These are phyloP conservation scores for Trametes hirsuta DNA, from an alignment of 1,284 basidiomycete genomes.

Conservation along the genomic window DNA sequence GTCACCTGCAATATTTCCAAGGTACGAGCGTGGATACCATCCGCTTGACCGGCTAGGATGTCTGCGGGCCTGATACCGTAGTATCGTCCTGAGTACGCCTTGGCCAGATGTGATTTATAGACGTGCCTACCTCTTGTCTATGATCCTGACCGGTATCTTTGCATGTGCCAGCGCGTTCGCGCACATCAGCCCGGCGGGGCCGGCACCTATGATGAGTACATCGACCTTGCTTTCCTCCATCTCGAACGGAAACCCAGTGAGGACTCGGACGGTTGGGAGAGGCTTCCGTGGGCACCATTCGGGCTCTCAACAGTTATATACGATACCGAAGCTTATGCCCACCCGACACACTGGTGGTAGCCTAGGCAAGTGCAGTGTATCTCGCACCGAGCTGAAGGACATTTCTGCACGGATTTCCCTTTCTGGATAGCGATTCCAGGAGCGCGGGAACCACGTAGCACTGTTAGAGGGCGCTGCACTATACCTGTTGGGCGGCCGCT, in stretches of 20 bases:
- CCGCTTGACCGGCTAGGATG: conserved; percentile 73
- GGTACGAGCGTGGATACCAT: conserved; percentile 79
- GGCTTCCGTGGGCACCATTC: neutral
- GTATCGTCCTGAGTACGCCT: neutral
- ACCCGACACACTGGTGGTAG: neutral
- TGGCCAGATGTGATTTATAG: no score
- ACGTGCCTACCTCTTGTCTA: conserved; percentile 61
- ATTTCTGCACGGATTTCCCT: neutral
- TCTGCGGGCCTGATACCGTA: conserved; percentile 49
- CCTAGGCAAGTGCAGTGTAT: neutral
- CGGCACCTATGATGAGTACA: conserved; percentile 59
- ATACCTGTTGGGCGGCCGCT: neutral
- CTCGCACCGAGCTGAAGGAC: neutral
- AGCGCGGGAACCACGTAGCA: neutral
- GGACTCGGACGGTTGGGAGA: neutral
- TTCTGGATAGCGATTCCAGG: conserved; percentile 3
- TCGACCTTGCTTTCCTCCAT: conserved; percentile 43
- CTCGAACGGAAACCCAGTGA: no score
- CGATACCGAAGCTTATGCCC: neutral
- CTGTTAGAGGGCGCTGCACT: neutral
- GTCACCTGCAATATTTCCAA: conserved; percentile 75
- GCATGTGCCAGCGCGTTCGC: conserved; percentile 63
- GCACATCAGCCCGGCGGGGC: conserved; percentile 65
- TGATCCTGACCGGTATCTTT: conserved; percentile 62
- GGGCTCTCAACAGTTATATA: conserved; percentile 1